phyloP scores from a whole-genome alignment of 2,329 filamentous ascomycete genomes.

The Graphilbum fragrans region DNA sequence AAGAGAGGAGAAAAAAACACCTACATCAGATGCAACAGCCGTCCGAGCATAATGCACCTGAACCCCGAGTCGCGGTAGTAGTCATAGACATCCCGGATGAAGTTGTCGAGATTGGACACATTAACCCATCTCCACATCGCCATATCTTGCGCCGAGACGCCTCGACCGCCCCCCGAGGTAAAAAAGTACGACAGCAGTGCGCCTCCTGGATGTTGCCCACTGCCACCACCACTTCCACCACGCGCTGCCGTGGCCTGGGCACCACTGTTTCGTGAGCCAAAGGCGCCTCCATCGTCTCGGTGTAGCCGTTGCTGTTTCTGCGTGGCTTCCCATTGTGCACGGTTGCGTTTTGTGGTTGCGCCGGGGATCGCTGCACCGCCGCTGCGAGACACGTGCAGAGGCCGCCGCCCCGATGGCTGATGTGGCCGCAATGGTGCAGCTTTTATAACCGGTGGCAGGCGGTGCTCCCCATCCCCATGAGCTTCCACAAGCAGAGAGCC shows the following conservation, averaged over 20 bases:
- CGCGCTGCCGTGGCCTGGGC: background rate
- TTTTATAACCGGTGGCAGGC: conserved; percentile 11
- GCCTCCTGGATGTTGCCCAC: conserved; percentile 10
- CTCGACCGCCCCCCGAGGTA: conserved; percentile 4
- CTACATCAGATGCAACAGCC: conserved; percentile 60
- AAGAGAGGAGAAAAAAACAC: conserved; percentile 17
- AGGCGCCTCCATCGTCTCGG: conserved; percentile 17
- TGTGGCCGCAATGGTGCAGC: conserved; percentile 11
- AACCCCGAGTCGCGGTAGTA: conserved; percentile 78
- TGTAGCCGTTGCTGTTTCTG: conserved; percentile 41
- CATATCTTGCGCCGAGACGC: conserved; percentile 46
- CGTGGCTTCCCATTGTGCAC: conserved; percentile 41
- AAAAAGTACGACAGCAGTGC: conserved; percentile 10
- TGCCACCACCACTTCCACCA: conserved; percentile 15
- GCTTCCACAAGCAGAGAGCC: conserved; percentile 49
- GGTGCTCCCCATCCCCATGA: conserved; percentile 3
- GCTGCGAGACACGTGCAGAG: conserved; percentile 5
- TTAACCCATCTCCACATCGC: conserved; percentile 92
- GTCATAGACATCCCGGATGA: conserved; percentile 72
- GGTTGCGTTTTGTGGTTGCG: conserved; percentile 28
- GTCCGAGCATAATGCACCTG: conserved; percentile 68
- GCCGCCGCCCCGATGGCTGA: conserved; percentile 1
- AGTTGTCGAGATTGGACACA: conserved; percentile 77
- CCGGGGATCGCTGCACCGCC: conserved; percentile 21
- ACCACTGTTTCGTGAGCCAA: conserved; percentile 14